Evolutionary conservation across 345 rosid species (phyloP).

Genomic region (Erysimum cheiranthoides): DNA sequence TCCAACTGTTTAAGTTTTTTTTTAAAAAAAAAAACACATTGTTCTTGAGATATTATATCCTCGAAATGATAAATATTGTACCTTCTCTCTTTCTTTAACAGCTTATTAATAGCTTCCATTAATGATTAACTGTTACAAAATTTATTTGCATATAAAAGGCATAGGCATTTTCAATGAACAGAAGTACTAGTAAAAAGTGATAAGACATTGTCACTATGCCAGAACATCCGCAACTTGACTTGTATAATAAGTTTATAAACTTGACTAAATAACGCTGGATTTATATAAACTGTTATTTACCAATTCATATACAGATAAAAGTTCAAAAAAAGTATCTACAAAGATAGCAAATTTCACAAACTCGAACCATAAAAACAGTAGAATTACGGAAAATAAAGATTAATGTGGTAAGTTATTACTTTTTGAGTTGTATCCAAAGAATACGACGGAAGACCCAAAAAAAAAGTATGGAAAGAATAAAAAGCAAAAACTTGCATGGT

Average conservation of each 20-base stretch:
- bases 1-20: background rate
- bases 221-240: background rate
- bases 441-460: constrained; percentile 20
- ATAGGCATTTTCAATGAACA: background rate
- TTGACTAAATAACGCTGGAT: too few species aligned
- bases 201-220: background rate
- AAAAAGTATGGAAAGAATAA: constrained; percentile 9
- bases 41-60: background rate
- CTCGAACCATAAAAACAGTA: background rate
- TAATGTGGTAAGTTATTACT: background rate
- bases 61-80: background rate
- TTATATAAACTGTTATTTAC: background rate
- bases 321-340: too few species aligned
- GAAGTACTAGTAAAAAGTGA: background rate
- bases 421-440: constrained; percentile 2
- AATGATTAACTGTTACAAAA: background rate
- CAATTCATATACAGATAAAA: background rate
- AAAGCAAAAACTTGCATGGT: constrained; percentile 22
- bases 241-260: background rate
- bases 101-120: background rate
- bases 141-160: background rate
- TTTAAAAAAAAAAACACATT: background rate
- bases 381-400: background rate
- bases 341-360: background rate
- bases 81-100: background rate